Evolutionary conservation across 768 basidiomycete genomes (phyloP), one percentile per base, ranked within the genome.

Genomic region (Boletus reticulatus): DNA sequence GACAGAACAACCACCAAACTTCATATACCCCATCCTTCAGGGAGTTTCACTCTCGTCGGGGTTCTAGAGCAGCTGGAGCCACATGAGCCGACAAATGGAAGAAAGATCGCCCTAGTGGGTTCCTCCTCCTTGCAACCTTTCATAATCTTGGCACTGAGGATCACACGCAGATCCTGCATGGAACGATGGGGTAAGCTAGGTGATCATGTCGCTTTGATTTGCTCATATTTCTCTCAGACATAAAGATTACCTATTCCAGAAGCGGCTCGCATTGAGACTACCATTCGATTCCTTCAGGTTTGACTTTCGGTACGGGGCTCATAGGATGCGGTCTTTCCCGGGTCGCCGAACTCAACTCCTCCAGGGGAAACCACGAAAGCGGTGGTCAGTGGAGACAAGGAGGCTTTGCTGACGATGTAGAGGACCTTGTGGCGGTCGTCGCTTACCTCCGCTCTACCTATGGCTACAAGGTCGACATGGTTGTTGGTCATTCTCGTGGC

Each of bases 211-310:
- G n/a, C 22, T 24, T 51, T 5, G 20, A 31, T 6, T 41, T 37
- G 12, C 10, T 41, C 17, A 60, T 22, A 27, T 31, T 46, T 43
- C 16, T 46, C 63, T 46, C 70, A 92, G 90, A 64, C 91, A 93
- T 70, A 92, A 92, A 63, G 87, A 93, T 67, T 93, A 93, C 72
- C 68, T 93, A 46, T 92, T 87, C 75, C 87, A 88, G 70, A 86
- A 85, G 65, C 82, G 80, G 14, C 82, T 93, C 19, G 88, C 88
- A 4, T 67, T 70, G 38, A 76, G 74, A 37, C 70, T 92, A 14
- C 86, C 88, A 0, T 64, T 89, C 22, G 91, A 94, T 68, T 92
- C 89, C 4, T 92, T 93, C 67, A 81, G 90, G 32, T 92, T 94
- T 64, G 91, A 94, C 69, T 94, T 94, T 72, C 82, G 89, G 89